These are phyloP conservation scores for Scleromitrula shiraiana DNA, from an alignment of 2,329 filamentous ascomycete species.

Conservation along the genomic window DNA sequence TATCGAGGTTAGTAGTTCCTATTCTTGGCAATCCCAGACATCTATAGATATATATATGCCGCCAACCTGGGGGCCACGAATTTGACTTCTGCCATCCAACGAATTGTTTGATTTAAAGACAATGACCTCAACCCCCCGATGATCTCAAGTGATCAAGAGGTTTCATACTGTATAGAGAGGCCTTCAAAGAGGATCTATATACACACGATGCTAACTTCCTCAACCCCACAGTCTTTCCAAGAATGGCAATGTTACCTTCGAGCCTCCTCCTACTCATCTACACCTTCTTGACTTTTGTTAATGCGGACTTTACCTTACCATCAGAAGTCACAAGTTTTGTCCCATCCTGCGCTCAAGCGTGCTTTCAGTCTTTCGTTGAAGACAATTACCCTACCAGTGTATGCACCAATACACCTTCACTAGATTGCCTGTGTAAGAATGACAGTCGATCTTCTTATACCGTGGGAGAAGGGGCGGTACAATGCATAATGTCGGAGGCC, in stretches of 20 bases:
- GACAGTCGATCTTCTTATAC: slow-evolving; percentile 55
- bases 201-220: slow-evolving; percentile 17
- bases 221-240: slow-evolving; percentile 18
- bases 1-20: slow-evolving; percentile 24
- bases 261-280: slow-evolving; percentile 25
- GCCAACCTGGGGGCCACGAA: slow-evolving; percentile 3
- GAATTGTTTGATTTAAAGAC: slow-evolving; percentile 1
- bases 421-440: slow-evolving; percentile 57
- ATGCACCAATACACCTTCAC: slow-evolving; percentile 43
- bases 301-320: slow-evolving; percentile 18
- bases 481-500: slow-evolving; percentile 53
- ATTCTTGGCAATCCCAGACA: background rate
- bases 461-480: slow-evolving; percentile 61
- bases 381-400: slow-evolving; percentile 44
- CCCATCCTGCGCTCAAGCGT: slow-evolving; percentile 46
- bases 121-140: slow-evolving; percentile 5
- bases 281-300: slow-evolving; percentile 17
- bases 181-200: slow-evolving; percentile 7
- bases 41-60: slow-evolving; percentile 4
- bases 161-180: background rate
- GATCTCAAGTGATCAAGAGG: background rate
- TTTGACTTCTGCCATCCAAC: slow-evolving; percentile 1
- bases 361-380: slow-evolving; percentile 55
- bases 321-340: slow-evolving; percentile 26
- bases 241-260: slow-evolving; percentile 28